Evolutionary conservation across 441 rosid genomes (phyloP), one percentile per base, ranked within the genome.

Genomic region (Gossypium schwendimanii): DNA sequence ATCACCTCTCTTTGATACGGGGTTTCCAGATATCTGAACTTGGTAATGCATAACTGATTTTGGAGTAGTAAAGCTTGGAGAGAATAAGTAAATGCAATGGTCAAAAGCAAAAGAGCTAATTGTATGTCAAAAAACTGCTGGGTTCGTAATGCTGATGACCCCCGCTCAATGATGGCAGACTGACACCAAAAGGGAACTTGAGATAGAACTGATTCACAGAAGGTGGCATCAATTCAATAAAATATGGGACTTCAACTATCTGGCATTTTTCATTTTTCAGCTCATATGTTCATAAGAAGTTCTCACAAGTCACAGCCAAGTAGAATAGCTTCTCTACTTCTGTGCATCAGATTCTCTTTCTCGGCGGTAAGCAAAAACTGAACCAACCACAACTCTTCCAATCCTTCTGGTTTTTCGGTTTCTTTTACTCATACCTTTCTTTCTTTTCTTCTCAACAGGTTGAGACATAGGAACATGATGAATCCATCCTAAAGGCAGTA

Each of bases 401-500:
- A 88, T 71, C 80, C 89, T 78, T 78, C 90, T 83, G 26, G 63
- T 84, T 76, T 74, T 92, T 57, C 90, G 75, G 26, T 78, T 80
- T 79, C 85, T 83, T 76, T 79, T 87, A 79, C 89, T 89, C 69
- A 36, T 3, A 52, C 80, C 84, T 78, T 70, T 79, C 77, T 73
- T 87, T 31, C 71, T 79, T 67, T 81, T 87, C 81, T 84, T 87
- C 81, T 80, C 83, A 55, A 61, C 53, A 17, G 83, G 55, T 64
- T 79, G 79, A 3, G 83, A 83, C 75, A 74, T 69, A 9, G 97
- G 91, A 44, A 90, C 75, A 54, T 73, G 63, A 49, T 79, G 76
- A 62, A 92, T 84, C 86, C 87, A 87, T 44, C 71, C 79, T 63
- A 92, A 58, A 72, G 97, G 94, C 41, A 87, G 44, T 50, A 90